phyloP scores from a whole-genome alignment of 164 flowering plant genomes.

The Vitis rotundifolia region DNA sequence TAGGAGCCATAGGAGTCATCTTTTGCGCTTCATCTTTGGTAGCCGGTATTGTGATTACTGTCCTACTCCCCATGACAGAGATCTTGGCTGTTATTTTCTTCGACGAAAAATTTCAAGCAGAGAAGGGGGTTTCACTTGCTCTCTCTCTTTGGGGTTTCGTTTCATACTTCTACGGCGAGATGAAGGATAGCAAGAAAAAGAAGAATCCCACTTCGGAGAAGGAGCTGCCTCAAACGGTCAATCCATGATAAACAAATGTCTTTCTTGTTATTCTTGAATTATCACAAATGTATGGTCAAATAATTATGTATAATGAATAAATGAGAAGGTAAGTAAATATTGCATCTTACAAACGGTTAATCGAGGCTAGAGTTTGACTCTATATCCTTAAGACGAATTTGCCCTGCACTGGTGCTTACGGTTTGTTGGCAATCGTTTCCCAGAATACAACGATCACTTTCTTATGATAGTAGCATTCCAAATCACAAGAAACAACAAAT shows the following conservation, averaged over 20 bases:
- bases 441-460: too few relatives aligned
- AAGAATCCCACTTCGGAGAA: slow-evolving; percentile 17
- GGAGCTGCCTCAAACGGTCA: slow-evolving; percentile 16
- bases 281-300: too few relatives aligned
- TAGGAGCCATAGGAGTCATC: slow-evolving; percentile 59
- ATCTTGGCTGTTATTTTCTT: slow-evolving; percentile 44
- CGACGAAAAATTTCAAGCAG: slow-evolving; percentile 47
- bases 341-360: too few relatives aligned
- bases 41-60: slow-evolving; percentile 43
- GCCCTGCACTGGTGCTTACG: too few relatives aligned
- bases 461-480: too few relatives aligned
- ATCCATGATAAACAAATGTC: not conserved
- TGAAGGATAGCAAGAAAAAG: slow-evolving; percentile 26
- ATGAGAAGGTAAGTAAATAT: too few relatives aligned
- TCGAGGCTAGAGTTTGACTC: too few relatives aligned
- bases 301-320: too few relatives aligned
- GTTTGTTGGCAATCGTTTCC: too few relatives aligned
- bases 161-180: slow-evolving; percentile 67
- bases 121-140: slow-evolving; percentile 54
- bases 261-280: too few relatives aligned
- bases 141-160: slow-evolving; percentile 66
- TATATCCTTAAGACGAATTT: too few relatives aligned
- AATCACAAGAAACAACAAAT: too few relatives aligned
- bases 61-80: slow-evolving; percentile 50
- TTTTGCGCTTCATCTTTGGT: slow-evolving; percentile 52